A percentile compares a stretch with the other conserved stretches of the same genome.
Evolutionary conservation across 768 basidiomycete species (phyloP).

Genomic region (Trametes elegans): DNA sequence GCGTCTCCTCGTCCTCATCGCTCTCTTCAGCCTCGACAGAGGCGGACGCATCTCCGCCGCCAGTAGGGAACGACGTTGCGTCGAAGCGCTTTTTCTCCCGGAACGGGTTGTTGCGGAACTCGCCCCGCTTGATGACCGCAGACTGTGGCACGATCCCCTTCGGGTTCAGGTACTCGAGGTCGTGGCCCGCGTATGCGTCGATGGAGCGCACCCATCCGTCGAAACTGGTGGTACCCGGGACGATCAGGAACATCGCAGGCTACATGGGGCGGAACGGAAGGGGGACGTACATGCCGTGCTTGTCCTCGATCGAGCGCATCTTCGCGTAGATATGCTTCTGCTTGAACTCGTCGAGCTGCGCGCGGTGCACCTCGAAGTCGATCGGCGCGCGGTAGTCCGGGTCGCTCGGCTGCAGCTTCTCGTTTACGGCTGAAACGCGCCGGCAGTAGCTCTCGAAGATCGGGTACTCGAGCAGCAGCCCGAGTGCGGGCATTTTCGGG

Average conservation of each 20-base stretch:
- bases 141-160: conserved; percentile 72
- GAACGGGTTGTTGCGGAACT: conserved; percentile 59
- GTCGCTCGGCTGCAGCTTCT: conserved; percentile 50
- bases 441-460: conserved; percentile 78
- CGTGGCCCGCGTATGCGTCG: conserved; percentile 73
- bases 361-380: conserved; percentile 65
- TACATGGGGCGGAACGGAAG: not conserved
- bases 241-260: no score
- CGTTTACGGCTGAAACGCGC: conserved; percentile 48
- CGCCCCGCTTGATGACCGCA: conserved; percentile 63
- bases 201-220: conserved; percentile 81
- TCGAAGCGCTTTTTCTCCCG: conserved; percentile 69
- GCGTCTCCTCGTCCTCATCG: conserved; percentile 41
- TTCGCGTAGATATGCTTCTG: conserved; percentile 79
- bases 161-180: conserved; percentile 75
- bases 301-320: conserved; percentile 84
- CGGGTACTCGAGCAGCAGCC: conserved; percentile 86
- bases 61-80: conserved; percentile 40
- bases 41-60: conserved; percentile 14
- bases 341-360: conserved; percentile 80
- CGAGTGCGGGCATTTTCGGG: conserved; percentile 95
- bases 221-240: conserved; percentile 67
- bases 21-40: conserved; percentile 36
- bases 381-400: conserved; percentile 69
- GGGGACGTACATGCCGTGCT: conserved; percentile 68